Conservation (phyloP, 2,329 filamentous ascomycete genomes). For the Fusarium anthophilum region DNA sequence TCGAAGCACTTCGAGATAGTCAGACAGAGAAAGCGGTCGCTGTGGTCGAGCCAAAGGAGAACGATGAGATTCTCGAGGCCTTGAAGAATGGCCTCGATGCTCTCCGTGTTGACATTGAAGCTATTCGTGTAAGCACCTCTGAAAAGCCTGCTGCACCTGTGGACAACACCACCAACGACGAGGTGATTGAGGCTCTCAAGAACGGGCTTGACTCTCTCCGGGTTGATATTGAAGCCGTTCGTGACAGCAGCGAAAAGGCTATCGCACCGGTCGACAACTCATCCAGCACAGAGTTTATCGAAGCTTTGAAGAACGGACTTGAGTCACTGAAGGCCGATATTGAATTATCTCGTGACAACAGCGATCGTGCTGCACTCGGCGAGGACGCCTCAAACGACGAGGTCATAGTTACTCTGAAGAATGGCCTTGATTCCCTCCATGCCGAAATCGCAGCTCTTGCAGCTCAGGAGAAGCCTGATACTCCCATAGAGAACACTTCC, state of each 20-base stretch:
- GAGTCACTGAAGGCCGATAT: slow-evolving; percentile 35
- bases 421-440: slow-evolving; percentile 77
- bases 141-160: slow-evolving; percentile 40
- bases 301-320: slow-evolving; percentile 33
- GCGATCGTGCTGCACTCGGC: slow-evolving; percentile 58
- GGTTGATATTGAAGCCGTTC: slow-evolving; percentile 53
- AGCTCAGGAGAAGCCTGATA: slow-evolving; percentile 59
- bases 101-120: slow-evolving; percentile 37
- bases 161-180: slow-evolving; percentile 29
- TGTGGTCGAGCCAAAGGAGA: slow-evolving; percentile 61
- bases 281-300: slow-evolving; percentile 29
- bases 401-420: slow-evolving; percentile 82
- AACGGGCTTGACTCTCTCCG: slow-evolving; percentile 31
- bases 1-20: slow-evolving; percentile 76
- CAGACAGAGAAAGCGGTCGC: slow-evolving; percentile 56
- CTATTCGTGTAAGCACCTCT: slow-evolving; percentile 68
- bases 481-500: slow-evolving; percentile 49
- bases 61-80: slow-evolving; percentile 84
- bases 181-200: slow-evolving; percentile 34
- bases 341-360: slow-evolving; percentile 68
- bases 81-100: slow-evolving; percentile 36
- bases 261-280: slow-evolving; percentile 24
- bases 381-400: slow-evolving; percentile 83
- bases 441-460: slow-evolving; percentile 72
- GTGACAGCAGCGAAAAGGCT: slow-evolving; percentile 65